Base-by-base conservation (phyloP, 164 flowering plant genomes). In the Amborella trichopoda region DNA sequence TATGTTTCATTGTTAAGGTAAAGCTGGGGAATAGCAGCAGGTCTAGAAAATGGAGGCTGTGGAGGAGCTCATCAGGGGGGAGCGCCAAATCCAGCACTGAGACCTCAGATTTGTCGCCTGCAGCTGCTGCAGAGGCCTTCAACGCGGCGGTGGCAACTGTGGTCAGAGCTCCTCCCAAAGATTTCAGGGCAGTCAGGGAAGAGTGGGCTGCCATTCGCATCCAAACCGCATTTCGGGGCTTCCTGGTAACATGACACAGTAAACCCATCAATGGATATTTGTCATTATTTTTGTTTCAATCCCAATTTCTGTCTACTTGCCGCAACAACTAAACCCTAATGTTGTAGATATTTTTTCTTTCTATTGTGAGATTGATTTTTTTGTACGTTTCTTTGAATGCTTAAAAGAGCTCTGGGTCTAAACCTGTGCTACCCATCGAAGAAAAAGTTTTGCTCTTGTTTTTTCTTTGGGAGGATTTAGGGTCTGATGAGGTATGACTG, bases 131-230 rank as follows among this genome's bases (percentile, higher is more conserved):
- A 48, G 41, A 37, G 6, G 75, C 67, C 3, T 72, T 68, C 30
- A 59, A 49, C 28, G 88, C 78, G 38, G 95, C 93, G 1, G 59
- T 85, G 49, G 94, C 97, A 16, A 52, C 88, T 21, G 72, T 89
- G 3, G 71, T 71, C 36, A 64, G 94, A 43, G 90, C 88, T 53
- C 78, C 70, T 2, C 78, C 90, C 0, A 87, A 70, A 38, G 78
- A 81, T 62, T 91, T 91, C 66, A 60, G 51, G 65, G 65, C 62
- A 26, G 76, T 91, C 30, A 79, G 75, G 65, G 65, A 69, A 52
- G 95, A 87, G 69, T 84, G 99, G 99, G 99, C 99, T 33, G 83
- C 94, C 2, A 72, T 87, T 28, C 79, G 95, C 18, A 84, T 91
- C 58, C 99, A 91, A 56, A 73, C 96, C 0, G 84, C 83, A 0